These are phyloP conservation scores for Podospora comata DNA, from an alignment of 495 filamentous ascomycete species.

Conservation along the genomic window DNA sequence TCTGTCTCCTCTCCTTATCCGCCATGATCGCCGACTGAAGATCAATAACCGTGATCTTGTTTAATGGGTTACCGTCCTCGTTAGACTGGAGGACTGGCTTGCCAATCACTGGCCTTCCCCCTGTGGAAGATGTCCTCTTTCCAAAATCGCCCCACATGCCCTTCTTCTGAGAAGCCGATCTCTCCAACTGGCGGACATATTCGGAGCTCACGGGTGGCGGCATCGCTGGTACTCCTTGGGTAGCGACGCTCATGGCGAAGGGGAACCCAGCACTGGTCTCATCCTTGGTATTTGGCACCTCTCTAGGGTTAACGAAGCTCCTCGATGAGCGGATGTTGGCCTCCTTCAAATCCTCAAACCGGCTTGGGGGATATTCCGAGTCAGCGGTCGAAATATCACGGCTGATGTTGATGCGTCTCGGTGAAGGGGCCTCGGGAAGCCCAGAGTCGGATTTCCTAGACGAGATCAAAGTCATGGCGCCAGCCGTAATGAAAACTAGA, in stretches of 20 bases:
- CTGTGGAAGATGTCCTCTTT: slow-evolving; percentile 25
- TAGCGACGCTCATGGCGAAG: slow-evolving; percentile 18
- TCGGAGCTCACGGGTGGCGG: slow-evolving; percentile 19
- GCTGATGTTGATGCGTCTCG: slow-evolving; percentile 31
- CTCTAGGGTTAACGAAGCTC: slow-evolving; percentile 36
- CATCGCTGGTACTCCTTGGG: slow-evolving; percentile 24
- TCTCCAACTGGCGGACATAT: slow-evolving; percentile 19
- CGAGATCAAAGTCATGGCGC: slow-evolving; percentile 25
- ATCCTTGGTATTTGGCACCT: slow-evolving; percentile 28
- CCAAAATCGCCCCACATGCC: slow-evolving; percentile 26
- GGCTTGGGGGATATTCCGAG: slow-evolving; percentile 43
- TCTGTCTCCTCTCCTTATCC: slow-evolving; percentile 45
- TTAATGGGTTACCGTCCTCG: slow-evolving; percentile 38
- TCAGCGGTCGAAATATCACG: slow-evolving; percentile 44
- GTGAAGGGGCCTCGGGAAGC: slow-evolving; percentile 33
- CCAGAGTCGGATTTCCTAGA: slow-evolving; percentile 19
- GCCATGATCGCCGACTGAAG: slow-evolving; percentile 45
- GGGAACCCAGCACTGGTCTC: slow-evolving; percentile 21
- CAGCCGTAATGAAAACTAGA: slow-evolving; percentile 30
- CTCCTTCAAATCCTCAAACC: slow-evolving; percentile 47
- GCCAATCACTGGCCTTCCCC: slow-evolving; percentile 46
- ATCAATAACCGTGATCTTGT: slow-evolving; percentile 47
- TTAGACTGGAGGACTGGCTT: slow-evolving; percentile 47
- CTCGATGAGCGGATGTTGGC: slow-evolving; percentile 38
- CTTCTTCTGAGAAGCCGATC: slow-evolving; percentile 32